A percentile compares a stretch with the other conserved stretches of the same genome.
Evolutionary conservation across 495 filamentous ascomycete species (phyloP).

Genomic region (Aspergillus ostianus): DNA sequence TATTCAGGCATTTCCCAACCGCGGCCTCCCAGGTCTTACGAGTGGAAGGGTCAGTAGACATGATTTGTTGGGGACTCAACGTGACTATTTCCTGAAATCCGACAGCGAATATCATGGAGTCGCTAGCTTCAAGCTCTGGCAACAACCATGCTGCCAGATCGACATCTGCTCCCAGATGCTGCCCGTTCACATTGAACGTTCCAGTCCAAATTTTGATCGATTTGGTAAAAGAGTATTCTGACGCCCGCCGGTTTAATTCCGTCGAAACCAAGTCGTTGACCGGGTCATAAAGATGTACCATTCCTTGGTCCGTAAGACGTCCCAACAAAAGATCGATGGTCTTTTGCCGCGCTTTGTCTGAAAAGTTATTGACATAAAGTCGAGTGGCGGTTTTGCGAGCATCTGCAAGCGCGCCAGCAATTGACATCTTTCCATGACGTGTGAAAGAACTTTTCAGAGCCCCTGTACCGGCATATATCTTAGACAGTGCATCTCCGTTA

Average conservation of each 20-base stretch:
- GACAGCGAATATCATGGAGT: constrained; percentile 66
- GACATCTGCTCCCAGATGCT: constrained; percentile 67
- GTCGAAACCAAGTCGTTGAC: constrained; percentile 83
- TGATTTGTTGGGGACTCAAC: constrained; percentile 95
- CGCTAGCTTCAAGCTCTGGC: constrained; percentile 50
- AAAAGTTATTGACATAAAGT: constrained; percentile 95
- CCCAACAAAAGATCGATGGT: constrained; percentile 92
- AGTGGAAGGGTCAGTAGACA: constrained; percentile 90
- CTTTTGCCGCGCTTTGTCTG: constrained; percentile 87
- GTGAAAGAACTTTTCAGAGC: constrained; percentile 95
- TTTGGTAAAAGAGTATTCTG: constrained; percentile 54
- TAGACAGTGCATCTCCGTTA: constrained; percentile 91
- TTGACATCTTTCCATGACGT: constrained; percentile 91
- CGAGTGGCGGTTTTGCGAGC: constrained; percentile 90
- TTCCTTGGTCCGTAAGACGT: constrained; percentile 74
- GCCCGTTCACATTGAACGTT: constrained; percentile 94
- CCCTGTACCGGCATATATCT: constrained; percentile 95
- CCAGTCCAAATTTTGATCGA: constrained; percentile 70
- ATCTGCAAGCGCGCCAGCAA: constrained; percentile 92
- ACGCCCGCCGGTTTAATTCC: constrained; percentile 63
- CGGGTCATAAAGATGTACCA: constrained; percentile 87
- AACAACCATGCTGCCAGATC: constrained; percentile 84
- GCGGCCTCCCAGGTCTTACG: constrained; percentile 84
- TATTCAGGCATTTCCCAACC: constrained; percentile 74
- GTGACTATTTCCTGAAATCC: constrained; percentile 98